phyloP scores from a whole-genome alignment of 805 yeast genomes.

The Myxozyma neotropica region DNA sequence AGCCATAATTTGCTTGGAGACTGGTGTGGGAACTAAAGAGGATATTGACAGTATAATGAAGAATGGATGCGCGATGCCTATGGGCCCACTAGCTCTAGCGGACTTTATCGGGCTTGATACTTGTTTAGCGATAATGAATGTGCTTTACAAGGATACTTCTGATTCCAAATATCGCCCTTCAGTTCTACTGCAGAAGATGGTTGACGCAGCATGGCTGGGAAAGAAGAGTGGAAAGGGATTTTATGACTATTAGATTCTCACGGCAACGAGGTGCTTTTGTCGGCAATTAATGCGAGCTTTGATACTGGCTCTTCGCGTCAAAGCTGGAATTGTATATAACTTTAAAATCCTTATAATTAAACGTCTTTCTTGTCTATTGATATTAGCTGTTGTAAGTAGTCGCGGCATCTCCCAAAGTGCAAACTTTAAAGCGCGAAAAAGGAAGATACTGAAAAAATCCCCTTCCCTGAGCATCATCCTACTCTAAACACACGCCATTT shows the following conservation, averaged over 20 bases:
- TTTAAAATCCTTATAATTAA: too few relatives aligned
- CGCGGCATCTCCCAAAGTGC: not conserved
- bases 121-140: slow-evolving; percentile 48
- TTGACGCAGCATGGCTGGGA: slow-evolving; percentile 50
- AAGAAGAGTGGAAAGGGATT: slow-evolving; percentile 48
- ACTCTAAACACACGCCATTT: too few relatives aligned
- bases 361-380: too few relatives aligned
- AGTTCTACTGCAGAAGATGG: slow-evolving; percentile 44
- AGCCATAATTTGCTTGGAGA: slow-evolving; percentile 47
- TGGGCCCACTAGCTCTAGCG: slow-evolving; percentile 50
- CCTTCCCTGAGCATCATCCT: too few relatives aligned
- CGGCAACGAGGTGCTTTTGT: too few relatives aligned
- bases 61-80: slow-evolving; percentile 52
- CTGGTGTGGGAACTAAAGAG: slow-evolving; percentile 47
- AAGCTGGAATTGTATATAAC: too few relatives aligned
- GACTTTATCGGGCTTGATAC: slow-evolving; percentile 51
- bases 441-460: too few relatives aligned
- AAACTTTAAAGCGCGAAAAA: not conserved
- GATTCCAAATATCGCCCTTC: slow-evolving; percentile 50
- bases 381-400: not conserved
- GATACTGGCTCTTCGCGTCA: too few relatives aligned
- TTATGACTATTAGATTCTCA: slow-evolving; percentile 43
- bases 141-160: slow-evolving; percentile 45
- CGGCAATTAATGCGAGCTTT: too few relatives aligned
- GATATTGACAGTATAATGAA: slow-evolving; percentile 50